Conservation (phyloP, 441 rosid genomes). For the Erodium chrysanthum region DNA sequence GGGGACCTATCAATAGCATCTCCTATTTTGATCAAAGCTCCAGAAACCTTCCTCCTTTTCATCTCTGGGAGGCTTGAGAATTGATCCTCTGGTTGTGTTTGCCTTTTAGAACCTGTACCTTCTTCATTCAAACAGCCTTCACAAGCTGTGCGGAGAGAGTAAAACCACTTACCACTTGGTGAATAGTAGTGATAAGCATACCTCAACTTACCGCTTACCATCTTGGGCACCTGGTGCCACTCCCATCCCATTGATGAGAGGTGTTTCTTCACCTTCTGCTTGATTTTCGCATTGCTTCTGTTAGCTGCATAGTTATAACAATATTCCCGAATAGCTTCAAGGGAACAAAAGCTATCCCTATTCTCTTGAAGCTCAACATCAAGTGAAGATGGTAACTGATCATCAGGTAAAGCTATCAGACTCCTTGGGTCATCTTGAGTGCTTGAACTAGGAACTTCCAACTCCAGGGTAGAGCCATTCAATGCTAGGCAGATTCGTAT, state of each 20-base stretch:
- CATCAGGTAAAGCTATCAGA: slow-evolving; percentile 15
- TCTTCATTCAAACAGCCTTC: slow-evolving; percentile 19
- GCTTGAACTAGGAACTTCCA: slow-evolving; percentile 6
- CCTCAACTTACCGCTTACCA: slow-evolving; percentile 13
- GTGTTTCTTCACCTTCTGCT: slow-evolving; percentile 34
- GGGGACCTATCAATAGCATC: slow-evolving; percentile 12
- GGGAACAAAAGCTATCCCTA: slow-evolving; percentile 19
- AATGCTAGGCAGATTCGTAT: slow-evolving; percentile 34
- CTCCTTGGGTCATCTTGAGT: slow-evolving; percentile 18
- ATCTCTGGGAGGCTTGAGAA: slow-evolving; percentile 14
- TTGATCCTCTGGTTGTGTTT: slow-evolving; percentile 3
- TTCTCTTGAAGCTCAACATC: slow-evolving; percentile 18
- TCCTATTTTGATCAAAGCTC: slow-evolving; percentile 10
- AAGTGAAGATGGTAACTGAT: slow-evolving; percentile 15
- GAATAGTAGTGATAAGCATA: slow-evolving; percentile 23
- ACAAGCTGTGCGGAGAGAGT: slow-evolving; percentile 43
- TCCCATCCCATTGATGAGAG: slow-evolving; percentile 46
- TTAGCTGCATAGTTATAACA: slow-evolving; percentile 17
- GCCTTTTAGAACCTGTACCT: slow-evolving; percentile 9
- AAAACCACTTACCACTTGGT: slow-evolving; percentile 30
- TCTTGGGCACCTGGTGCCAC: slow-evolving; percentile 4
- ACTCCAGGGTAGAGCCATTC: slow-evolving; percentile 13
- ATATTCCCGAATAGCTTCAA: slow-evolving; percentile 39
- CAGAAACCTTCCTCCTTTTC: slow-evolving; percentile 22
- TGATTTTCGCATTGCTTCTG: slow-evolving; percentile 15